Evolutionary conservation across 768 basidiomycete species (phyloP), one percentile per base, ranked within the genome.

Genomic region (Auricularia heimuer): DNA sequence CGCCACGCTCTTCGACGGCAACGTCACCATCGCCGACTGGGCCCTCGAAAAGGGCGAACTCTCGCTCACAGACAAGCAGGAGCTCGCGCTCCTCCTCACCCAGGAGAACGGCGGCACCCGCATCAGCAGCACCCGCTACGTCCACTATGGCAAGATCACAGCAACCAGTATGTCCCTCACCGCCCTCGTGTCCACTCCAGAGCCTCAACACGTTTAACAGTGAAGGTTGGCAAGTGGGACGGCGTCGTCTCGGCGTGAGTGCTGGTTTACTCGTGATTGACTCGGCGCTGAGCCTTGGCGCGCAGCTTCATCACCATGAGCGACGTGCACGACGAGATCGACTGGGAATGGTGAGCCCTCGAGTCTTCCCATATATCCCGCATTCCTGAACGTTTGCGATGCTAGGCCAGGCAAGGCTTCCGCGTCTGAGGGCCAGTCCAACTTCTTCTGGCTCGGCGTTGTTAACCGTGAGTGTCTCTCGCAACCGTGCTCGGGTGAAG

Each of bases 321-420:
- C 18, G 83, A 87, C 68, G 80, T 92, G 69, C 91, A 89, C 72
- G 89, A 91, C 70, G 91, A 92, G 72, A 89, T 93, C 62, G 90
- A 93, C 68, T 92, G 91, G 90, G 90, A 92, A 72, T 92, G 89
- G 89, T 4, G 62, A 36, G 64, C 24, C 47, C 29, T 29, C 45
- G 16, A 14, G 54, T 65, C 54, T 7, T 37, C 10, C 34, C 6
- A 34, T 3, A 12, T 6, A 21, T 45, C 24, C 21, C 4, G 6
- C 24, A 33, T 33, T 37, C 4, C 24, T 12, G 51, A 68, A 72
- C 56, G 14, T n/a, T 42, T 36, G 39, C 34, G 33, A 35, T 42
- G 7, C 39, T 42, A 67, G 63, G 64, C 68, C 72, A 34, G 74
- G 75, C 2, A 77, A 77, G 58, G 70, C 75, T 21, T 86, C 84